A percentile compares a stretch with the other conserved stretches of the same genome.
phyloP scores from a whole-genome alignment of 2,329 filamentous ascomycete species.

The Pseudogymnoascus sp. region DNA sequence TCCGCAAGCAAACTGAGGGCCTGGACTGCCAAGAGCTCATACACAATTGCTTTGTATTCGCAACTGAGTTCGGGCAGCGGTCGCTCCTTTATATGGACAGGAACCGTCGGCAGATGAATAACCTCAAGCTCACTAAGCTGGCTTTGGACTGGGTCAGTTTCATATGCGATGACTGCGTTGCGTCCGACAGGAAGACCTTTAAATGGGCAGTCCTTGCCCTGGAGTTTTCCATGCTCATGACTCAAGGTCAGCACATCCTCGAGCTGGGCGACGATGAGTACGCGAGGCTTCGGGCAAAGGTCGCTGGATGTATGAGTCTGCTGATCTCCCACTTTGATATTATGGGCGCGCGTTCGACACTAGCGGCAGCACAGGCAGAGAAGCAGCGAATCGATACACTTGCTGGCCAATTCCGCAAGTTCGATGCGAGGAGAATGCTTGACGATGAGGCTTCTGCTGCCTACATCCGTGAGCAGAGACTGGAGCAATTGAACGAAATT shows the following conservation, averaged over 20 bases:
- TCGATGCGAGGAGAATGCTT: slow-evolving; percentile 65
- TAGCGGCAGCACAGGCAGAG: slow-evolving; percentile 81
- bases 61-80: slow-evolving; percentile 96
- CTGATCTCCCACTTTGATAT: slow-evolving; percentile 98
- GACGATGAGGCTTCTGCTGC: slow-evolving; percentile 81
- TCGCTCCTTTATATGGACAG: slow-evolving; percentile 93
- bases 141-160: slow-evolving; percentile 97
- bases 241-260: slow-evolving; percentile 85
- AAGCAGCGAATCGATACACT: slow-evolving; percentile 79
- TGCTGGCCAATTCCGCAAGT: slow-evolving; percentile 65
- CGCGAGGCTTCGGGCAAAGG: slow-evolving; percentile 71
- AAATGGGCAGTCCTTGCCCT: slow-evolving; percentile 93
- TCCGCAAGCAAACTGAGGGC: slow-evolving; percentile 74
- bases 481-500: slow-evolving; percentile 65
- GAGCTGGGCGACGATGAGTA: slow-evolving; percentile 86
- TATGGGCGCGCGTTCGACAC: slow-evolving; percentile 88
- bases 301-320: slow-evolving; percentile 94
- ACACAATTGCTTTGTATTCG: slow-evolving; percentile 95
- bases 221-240: slow-evolving; percentile 97
- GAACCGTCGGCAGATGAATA: slow-evolving; percentile 94
- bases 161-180: slow-evolving; percentile 92
- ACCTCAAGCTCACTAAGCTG: slow-evolving; percentile 85
- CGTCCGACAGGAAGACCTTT: slow-evolving; percentile 91
- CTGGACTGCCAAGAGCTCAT: slow-evolving; percentile 91
- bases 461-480: slow-evolving; percentile 67